Conservation (phyloP, 371 early-diverging fungal genomes). For the Apophysomyces variabilis region DNA sequence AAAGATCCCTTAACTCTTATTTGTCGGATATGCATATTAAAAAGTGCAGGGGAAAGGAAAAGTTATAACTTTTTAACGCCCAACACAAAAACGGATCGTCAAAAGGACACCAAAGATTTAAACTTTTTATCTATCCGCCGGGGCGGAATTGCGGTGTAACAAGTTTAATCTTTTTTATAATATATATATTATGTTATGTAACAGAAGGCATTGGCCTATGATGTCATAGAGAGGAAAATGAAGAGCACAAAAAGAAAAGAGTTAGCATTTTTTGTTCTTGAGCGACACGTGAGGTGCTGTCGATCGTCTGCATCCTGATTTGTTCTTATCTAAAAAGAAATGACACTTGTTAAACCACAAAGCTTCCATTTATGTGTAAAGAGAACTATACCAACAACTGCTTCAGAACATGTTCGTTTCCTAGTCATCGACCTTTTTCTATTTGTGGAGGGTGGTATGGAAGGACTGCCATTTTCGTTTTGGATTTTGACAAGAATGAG, state of each 20-base stretch:
- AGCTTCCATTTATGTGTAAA: too few species aligned
- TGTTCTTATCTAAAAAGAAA: not conserved
- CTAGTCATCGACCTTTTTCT: not conserved
- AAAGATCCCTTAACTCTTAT: too few species aligned
- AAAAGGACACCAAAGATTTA: too few species aligned
- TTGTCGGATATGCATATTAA: not conserved
- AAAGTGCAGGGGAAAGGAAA: not conserved
- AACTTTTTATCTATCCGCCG: too few species aligned
- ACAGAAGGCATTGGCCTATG: too few species aligned
- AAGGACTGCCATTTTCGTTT: not conserved
- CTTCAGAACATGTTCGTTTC: not conserved
- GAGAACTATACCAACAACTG: not conserved
- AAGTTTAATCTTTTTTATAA: too few species aligned
- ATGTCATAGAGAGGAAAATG: too few species aligned
- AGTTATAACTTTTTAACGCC: too few species aligned
- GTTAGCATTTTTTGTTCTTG: constrained; percentile 4
- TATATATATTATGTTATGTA: too few species aligned
- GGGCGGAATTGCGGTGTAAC: too few species aligned
- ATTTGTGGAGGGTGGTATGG: not conserved
- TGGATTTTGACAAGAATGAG: constrained; percentile 11
- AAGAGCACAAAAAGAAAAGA: not conserved
- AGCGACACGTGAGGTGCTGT: constrained; percentile 5
- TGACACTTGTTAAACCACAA: not conserved
- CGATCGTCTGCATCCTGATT: constrained; percentile 11
- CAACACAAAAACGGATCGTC: too few species aligned